These are phyloP conservation scores for Aspergillus viridinutans DNA, from an alignment of 2,329 filamentous ascomycete species.

Conservation along the genomic window DNA sequence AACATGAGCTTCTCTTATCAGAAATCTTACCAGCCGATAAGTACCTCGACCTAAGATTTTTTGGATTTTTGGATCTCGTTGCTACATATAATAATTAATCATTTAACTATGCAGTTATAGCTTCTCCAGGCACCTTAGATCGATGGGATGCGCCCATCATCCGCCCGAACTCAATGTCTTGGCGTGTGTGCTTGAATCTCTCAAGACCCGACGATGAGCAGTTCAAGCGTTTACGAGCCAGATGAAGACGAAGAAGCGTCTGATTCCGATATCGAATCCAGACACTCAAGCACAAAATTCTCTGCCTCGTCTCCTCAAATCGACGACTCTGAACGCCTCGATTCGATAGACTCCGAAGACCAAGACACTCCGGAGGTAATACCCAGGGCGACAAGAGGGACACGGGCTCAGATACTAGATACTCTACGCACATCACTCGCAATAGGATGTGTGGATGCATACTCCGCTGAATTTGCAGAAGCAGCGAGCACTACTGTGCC, in stretches of 20 bases:
- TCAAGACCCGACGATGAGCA: constrained; percentile 48
- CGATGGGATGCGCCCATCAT: constrained; percentile 24
- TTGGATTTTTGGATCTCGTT: neutral
- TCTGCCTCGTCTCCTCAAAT: constrained; percentile 11
- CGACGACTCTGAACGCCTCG: neutral
- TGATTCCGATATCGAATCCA: constrained; percentile 14
- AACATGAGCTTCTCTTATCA: constrained; percentile 28
- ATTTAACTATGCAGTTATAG: neutral
- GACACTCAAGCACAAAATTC: constrained; percentile 5
- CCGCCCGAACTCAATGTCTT: constrained; percentile 15
- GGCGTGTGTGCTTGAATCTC: constrained; percentile 37
- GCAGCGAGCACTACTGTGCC: constrained; percentile 46
- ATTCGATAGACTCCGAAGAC: neutral
- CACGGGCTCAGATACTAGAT: constrained; percentile 10
- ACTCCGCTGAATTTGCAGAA: constrained; percentile 51
- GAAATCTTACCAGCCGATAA: constrained; percentile 8
- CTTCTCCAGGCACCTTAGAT: neutral
- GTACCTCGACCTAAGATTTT: neutral
- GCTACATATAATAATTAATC: neutral
- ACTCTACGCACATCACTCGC: constrained; percentile 25
- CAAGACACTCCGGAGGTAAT: neutral
- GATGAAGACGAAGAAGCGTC: constrained; percentile 28
- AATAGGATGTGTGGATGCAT: constrained; percentile 47
- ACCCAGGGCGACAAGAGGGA: constrained; percentile 1
- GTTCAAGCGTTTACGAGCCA: constrained; percentile 28